Percentiles rank a stretch among this genome's conserved stretches.
phyloP scores from a whole-genome alignment of 192 early-diverging fungal genomes.

The Dissophora globulifera region DNA sequence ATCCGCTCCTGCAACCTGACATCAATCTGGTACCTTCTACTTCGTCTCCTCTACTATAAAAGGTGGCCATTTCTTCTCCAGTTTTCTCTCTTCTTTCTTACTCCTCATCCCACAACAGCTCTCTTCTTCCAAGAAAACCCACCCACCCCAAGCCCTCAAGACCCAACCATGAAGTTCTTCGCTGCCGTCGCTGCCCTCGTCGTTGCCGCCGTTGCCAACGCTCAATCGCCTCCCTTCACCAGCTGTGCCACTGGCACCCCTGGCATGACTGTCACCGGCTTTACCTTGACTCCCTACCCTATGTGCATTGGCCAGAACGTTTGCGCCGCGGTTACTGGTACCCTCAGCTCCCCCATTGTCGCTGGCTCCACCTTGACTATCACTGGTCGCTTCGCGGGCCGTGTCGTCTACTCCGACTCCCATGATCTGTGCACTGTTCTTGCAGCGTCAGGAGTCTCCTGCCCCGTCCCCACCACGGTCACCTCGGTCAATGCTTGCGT shows the following conservation, averaged over 20 bases:
- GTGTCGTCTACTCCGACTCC: slow-evolving; percentile 29
- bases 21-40: neutral
- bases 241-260: slow-evolving; percentile 18
- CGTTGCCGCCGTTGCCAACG: slow-evolving; percentile 1
- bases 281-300: slow-evolving; percentile 23
- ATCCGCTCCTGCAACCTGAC: too few relatives aligned
- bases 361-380: slow-evolving; percentile 6
- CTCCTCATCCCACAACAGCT: neutral
- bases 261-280: slow-evolving; percentile 10
- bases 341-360: slow-evolving; percentile 11
- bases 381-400: slow-evolving; percentile 11
- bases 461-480: slow-evolving; percentile 20
- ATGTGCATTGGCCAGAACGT: slow-evolving; percentile 13
- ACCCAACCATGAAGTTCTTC: slow-evolving; percentile 33
- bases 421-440: slow-evolving; percentile 16
- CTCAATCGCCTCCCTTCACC: slow-evolving; percentile 2
- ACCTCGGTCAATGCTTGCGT: slow-evolving; percentile 35
- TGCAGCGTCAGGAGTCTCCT: slow-evolving; percentile 2
- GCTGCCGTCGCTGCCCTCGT: slow-evolving; percentile 21
- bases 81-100: slow-evolving; percentile 1
- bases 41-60: neutral
- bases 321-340: slow-evolving; percentile 18
- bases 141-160: neutral
- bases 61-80: neutral
- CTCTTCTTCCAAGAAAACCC: neutral